These are phyloP conservation scores for Calonectria pseudoreteaudii DNA, from an alignment of 2,329 filamentous ascomycete genomes.

Conservation along the genomic window DNA sequence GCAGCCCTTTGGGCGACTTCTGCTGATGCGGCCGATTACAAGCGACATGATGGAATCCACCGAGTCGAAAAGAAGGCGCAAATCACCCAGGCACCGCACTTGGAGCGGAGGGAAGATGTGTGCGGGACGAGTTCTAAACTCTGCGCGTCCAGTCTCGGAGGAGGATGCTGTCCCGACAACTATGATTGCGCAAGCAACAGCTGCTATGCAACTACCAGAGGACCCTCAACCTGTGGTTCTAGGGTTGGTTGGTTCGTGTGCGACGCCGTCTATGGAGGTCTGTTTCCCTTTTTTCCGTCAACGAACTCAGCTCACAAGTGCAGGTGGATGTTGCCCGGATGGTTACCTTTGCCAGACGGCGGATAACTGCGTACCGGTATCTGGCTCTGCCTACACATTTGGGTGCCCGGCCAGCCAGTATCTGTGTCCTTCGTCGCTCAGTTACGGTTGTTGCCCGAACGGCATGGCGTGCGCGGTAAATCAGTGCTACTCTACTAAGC, in stretches of 20 bases:
- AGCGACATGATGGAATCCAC: conserved; percentile 46
- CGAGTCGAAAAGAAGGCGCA: conserved; percentile 44
- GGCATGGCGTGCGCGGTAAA: conserved; percentile 61
- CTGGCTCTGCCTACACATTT: conserved; percentile 53
- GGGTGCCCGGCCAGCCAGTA: conserved; percentile 59
- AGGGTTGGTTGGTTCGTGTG: conserved; percentile 55
- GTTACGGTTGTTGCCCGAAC: conserved; percentile 65
- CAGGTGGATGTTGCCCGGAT: conserved; percentile 59
- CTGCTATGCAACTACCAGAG: conserved; percentile 60
- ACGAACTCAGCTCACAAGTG: conserved; percentile 27
- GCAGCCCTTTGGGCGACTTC: conserved; percentile 34
- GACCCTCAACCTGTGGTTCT: conserved; percentile 54
- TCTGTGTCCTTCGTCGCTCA: conserved; percentile 62
- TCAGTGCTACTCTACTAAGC: conserved; percentile 61
- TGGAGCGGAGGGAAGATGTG: conserved; percentile 34
- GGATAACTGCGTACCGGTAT: conserved; percentile 57
- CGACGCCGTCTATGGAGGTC: conserved; percentile 50
- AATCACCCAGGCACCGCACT: conserved; percentile 34
- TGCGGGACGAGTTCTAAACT: conserved; percentile 45
- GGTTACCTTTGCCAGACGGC: conserved; percentile 57
- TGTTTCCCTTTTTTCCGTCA: conserved; percentile 24
- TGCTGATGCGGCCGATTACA: conserved; percentile 43
- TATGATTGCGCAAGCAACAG: conserved; percentile 62
- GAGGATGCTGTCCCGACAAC: conserved; percentile 61
- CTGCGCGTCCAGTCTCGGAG: conserved; percentile 55